These are phyloP conservation scores for Sherardia arvensis DNA, from an alignment of 257 asterid species.

Conservation along the genomic window DNA sequence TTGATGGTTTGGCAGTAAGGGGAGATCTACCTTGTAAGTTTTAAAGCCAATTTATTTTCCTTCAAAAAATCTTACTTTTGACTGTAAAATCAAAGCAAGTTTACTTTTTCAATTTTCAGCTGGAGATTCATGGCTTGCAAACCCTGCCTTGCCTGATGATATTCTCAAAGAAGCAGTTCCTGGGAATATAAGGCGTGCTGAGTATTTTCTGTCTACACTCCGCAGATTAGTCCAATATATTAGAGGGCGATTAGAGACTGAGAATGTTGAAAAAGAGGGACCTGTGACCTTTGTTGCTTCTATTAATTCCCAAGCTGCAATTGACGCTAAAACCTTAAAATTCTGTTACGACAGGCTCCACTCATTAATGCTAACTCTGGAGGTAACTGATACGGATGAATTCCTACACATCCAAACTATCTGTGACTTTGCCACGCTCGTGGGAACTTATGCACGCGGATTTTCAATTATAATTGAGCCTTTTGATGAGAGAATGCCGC, in stretches of 20 bases:
- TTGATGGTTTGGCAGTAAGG: conserved; percentile 90
- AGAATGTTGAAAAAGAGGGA: conserved; percentile 93
- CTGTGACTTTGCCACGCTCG: conserved; percentile 93
- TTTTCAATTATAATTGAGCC: conserved; percentile 95
- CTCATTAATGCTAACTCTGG: conserved; percentile 87
- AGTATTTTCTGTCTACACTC: conserved; percentile 84
- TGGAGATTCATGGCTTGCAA: conserved; percentile 72
- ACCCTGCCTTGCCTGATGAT: conserved; percentile 88
- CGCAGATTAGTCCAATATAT: conserved; percentile 84
- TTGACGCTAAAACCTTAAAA: conserved; percentile 82
- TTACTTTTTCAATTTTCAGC: conserved; percentile 29
- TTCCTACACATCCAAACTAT: conserved; percentile 84
- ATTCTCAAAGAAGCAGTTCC: conserved; percentile 95
- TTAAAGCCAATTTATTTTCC: not conserved
- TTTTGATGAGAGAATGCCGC: conserved; percentile 95
- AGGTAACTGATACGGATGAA: conserved; percentile 92
- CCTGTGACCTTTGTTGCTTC: conserved; percentile 93
- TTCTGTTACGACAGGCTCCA: conserved; percentile 95
- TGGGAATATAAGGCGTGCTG: conserved; percentile 95
- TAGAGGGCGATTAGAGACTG: conserved; percentile 65
- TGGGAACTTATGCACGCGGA: conserved; percentile 88
- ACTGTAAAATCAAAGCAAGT: conserved; percentile 4
- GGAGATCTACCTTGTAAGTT: conserved; percentile 80
- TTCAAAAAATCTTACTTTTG: not conserved
- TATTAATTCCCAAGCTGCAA: conserved; percentile 77